Evolutionary conservation across 2,329 filamentous ascomycete genomes (phyloP).

Genomic region (Sphaerulina musiva): DNA sequence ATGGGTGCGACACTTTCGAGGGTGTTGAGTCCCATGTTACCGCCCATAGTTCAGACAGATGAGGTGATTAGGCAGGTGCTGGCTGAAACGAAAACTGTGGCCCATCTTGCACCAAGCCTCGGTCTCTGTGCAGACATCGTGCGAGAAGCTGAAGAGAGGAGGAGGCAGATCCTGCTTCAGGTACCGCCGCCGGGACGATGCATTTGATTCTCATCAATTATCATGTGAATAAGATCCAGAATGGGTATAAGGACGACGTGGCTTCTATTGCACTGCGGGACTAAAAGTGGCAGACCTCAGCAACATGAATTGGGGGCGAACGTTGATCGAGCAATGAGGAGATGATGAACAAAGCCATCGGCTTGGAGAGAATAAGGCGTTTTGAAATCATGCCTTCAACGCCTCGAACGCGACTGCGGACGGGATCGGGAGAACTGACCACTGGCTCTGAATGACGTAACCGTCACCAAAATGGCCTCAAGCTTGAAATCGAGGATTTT

Average conservation of each 20-base stretch:
- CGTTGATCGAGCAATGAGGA: too few species aligned
- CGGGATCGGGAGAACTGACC: too few species aligned
- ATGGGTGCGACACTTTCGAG: conserved; percentile 81
- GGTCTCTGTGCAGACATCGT: conserved; percentile 72
- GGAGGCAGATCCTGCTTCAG: conserved; percentile 53
- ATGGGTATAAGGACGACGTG: too few species aligned
- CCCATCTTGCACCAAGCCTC: conserved; percentile 68
- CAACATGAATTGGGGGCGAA: too few species aligned
- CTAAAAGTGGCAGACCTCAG: too few species aligned
- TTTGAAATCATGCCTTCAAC: too few species aligned
- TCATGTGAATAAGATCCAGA: too few species aligned
- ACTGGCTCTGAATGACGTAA: conserved; percentile 2
- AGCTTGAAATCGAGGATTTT: neutral
- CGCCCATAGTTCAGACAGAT: conserved; percentile 54
- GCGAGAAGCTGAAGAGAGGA: conserved; percentile 65
- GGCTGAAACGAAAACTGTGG: conserved; percentile 66
- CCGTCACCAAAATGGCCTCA: neutral
- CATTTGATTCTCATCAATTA: neutral
- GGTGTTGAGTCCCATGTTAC: conserved; percentile 60
- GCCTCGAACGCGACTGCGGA: too few species aligned
- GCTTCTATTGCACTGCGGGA: too few species aligned
- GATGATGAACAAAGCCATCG: too few species aligned
- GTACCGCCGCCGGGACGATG: conserved; percentile 8
- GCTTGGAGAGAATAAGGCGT: too few species aligned
- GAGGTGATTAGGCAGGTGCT: conserved; percentile 72